Conservation (phyloP, 345 rosid species). For the Pseudoturritis turrita region DNA sequence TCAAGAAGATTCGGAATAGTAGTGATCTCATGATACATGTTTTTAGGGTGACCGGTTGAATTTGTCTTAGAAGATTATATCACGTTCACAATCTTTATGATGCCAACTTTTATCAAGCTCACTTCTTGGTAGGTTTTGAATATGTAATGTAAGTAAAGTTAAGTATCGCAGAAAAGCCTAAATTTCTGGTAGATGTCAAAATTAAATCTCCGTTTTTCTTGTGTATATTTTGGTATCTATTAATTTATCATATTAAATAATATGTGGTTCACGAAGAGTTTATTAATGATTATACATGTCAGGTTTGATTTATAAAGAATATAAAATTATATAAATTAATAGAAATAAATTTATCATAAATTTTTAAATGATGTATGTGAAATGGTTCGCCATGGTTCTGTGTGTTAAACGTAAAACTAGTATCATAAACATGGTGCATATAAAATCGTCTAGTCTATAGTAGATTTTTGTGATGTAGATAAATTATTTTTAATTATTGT, state of each 20-base stretch:
- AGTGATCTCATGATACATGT: conserved; percentile 25
- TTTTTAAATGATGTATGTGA: too few relatives aligned
- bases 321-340: too few relatives aligned
- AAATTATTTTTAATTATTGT: too few relatives aligned
- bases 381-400: too few relatives aligned
- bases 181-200: background rate
- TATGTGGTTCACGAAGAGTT: too few relatives aligned
- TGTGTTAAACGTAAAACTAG: too few relatives aligned
- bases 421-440: too few relatives aligned
- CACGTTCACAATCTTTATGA: conserved; percentile 13
- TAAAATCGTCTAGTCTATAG: too few relatives aligned
- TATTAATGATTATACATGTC: too few relatives aligned
- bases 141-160: background rate
- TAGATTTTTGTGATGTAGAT: too few relatives aligned
- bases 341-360: too few relatives aligned
- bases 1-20: conserved; percentile 21
- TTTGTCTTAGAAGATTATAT: background rate
- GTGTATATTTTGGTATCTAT: background rate
- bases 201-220: background rate
- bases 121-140: conserved; percentile 4
- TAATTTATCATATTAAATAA: background rate
- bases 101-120: conserved; percentile 11
- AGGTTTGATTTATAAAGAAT: too few relatives aligned
- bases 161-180: background rate
- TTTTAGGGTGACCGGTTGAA: conserved; percentile 13